Evolutionary conservation across 768 basidiomycete genomes (phyloP).

Genomic region (Trametes cingulata): DNA sequence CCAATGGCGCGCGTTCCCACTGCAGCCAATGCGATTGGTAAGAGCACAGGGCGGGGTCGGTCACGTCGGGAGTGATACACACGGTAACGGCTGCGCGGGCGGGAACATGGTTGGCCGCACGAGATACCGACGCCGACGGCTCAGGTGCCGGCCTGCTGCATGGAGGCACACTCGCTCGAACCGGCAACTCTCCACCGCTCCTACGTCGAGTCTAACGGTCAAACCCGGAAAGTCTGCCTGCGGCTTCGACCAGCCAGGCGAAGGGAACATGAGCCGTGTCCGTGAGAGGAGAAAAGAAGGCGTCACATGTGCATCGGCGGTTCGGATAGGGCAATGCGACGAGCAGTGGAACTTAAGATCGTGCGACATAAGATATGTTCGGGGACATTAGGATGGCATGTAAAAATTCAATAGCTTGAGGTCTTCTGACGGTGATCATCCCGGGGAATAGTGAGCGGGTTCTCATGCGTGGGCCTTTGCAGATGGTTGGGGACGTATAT

Average conservation of each 20-base stretch:
- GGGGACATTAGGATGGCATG: constrained; percentile 11
- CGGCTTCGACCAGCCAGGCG: constrained; percentile 1
- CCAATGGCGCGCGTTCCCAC: constrained; percentile 8
- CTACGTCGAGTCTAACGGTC: constrained; percentile 19
- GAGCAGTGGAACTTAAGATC: not conserved
- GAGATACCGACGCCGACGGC: not conserved
- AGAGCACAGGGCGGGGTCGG: not conserved
- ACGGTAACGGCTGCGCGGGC: constrained; percentile 1
- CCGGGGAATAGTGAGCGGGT: constrained; percentile 8
- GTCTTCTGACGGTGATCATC: constrained; percentile 20
- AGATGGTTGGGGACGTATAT: not conserved
- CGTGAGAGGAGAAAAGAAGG: constrained; percentile 9
- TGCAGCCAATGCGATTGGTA: not conserved
- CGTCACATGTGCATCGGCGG: constrained; percentile 1
- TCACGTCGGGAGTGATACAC: constrained; percentile 9
- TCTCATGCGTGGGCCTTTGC: constrained; percentile 17
- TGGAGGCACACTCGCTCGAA: constrained; percentile 8
- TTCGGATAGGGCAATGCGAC: not conserved
- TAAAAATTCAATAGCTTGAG: not conserved
- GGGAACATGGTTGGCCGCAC: not conserved
- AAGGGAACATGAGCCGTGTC: constrained; percentile 1
- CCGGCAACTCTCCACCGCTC: constrained; percentile 18
- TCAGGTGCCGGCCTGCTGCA: not conserved
- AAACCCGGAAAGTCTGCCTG: constrained; percentile 7
- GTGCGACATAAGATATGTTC: constrained; percentile 9